phyloP scores from a whole-genome alignment of 1,284 basidiomycete genomes.

The Sporisorium exsertum region DNA sequence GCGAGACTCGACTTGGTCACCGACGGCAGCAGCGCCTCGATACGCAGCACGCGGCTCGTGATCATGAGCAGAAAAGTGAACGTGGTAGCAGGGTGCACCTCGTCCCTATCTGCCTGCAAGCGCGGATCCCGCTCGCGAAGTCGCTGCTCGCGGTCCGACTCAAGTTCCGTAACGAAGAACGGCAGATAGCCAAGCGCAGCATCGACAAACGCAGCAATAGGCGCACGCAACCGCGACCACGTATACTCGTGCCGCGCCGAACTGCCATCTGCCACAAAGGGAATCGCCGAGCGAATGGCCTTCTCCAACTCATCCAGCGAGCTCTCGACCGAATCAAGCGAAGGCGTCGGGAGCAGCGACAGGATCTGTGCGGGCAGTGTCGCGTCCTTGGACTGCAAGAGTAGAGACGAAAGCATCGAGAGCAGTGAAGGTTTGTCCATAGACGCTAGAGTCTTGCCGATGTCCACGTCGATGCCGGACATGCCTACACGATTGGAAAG shows the following conservation, averaged over 20 bases:
- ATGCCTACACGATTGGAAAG: slow-evolving; percentile 30
- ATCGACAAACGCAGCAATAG: slow-evolving; percentile 54
- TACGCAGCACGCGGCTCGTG: slow-evolving; percentile 56
- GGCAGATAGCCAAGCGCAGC: slow-evolving; percentile 53
- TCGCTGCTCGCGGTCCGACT: slow-evolving; percentile 41
- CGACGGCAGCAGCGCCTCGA: slow-evolving; percentile 52
- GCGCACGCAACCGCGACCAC: slow-evolving; percentile 57
- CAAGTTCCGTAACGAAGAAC: slow-evolving; percentile 57
- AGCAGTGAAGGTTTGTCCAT: slow-evolving; percentile 64
- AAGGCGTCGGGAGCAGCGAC: slow-evolving; percentile 61
- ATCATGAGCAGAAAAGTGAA: slow-evolving; percentile 58
- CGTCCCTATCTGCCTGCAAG: slow-evolving; percentile 39
- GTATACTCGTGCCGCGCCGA: slow-evolving; percentile 57
- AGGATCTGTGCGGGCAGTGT: slow-evolving; percentile 56
- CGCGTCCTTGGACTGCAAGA: slow-evolving; percentile 47
- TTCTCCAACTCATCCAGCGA: slow-evolving; percentile 56
- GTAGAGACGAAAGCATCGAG: slow-evolving; percentile 54
- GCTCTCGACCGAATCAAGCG: slow-evolving; percentile 52
- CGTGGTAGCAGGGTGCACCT: slow-evolving; percentile 57
- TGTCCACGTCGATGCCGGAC: slow-evolving; percentile 53
- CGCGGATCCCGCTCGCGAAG: slow-evolving; percentile 31
- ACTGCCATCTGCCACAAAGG: slow-evolving; percentile 33
- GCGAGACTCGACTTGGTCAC: slow-evolving; percentile 48
- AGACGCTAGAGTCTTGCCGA: slow-evolving; percentile 61
- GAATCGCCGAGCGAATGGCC: slow-evolving; percentile 51